Evolutionary conservation across 78 protist species (phyloP).

Genomic region (Trichosphaerium sp.): DNA sequence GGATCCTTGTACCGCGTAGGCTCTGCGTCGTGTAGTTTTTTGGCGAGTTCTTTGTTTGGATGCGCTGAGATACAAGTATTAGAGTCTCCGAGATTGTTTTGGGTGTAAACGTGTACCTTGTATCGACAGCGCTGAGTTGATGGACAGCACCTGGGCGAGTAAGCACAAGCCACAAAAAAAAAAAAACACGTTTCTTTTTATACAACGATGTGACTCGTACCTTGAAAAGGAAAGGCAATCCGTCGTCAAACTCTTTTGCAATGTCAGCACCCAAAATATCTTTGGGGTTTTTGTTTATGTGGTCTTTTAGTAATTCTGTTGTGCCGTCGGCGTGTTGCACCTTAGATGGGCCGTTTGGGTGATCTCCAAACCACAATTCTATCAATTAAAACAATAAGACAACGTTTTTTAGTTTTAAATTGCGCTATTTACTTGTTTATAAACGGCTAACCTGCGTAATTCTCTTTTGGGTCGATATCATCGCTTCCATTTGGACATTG

Average conservation of each 20-base stretch:
- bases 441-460: conserved; percentile 91
- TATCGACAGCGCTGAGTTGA: conserved; percentile 68
- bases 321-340: background rate
- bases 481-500: background rate
- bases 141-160: conserved; percentile 70
- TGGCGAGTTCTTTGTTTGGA: conserved; percentile 84
- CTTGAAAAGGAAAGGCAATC: conserved; percentile 90
- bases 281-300: background rate
- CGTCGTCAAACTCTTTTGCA: background rate
- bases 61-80: conserved; percentile 75
- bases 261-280: background rate
- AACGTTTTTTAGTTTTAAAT: background rate
- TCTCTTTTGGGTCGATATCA: conserved; percentile 11
- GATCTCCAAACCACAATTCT: conserved; percentile 97
- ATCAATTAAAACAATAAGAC: conserved; percentile 12
- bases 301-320: background rate
- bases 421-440: too few relatives aligned
- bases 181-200: background rate
- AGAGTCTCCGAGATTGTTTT: background rate
- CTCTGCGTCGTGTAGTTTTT: conserved; percentile 32
- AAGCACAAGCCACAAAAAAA: background rate
- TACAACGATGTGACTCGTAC: background rate
- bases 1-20: conserved; percentile 79
- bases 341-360: conserved; percentile 69
- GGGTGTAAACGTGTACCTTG: too few relatives aligned